These are phyloP conservation scores for Penicillium frequentans DNA, from an alignment of 2,329 filamentous ascomycete species.

Conservation along the genomic window DNA sequence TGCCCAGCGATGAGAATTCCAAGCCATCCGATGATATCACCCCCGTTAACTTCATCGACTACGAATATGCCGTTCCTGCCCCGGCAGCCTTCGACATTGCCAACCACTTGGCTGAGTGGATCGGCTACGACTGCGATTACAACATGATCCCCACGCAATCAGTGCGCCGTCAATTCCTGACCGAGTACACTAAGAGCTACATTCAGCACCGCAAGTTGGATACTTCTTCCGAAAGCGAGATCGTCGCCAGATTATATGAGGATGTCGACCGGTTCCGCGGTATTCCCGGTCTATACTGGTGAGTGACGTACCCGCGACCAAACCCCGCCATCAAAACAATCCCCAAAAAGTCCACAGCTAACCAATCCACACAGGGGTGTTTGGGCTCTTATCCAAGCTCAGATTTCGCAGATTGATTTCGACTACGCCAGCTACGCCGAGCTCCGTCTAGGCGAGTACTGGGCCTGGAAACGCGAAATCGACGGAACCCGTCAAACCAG, in stretches of 20 bases:
- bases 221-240: slow-evolving; percentile 54
- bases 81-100: slow-evolving; percentile 94
- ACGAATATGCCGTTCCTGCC: slow-evolving; percentile 94
- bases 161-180: slow-evolving; percentile 77
- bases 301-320: slow-evolving; percentile 3
- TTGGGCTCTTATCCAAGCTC: slow-evolving; percentile 92
- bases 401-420: slow-evolving; percentile 93
- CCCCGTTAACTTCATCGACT: slow-evolving; percentile 87
- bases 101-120: slow-evolving; percentile 99
- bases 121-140: slow-evolving; percentile 93
- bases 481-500: slow-evolving; percentile 60
- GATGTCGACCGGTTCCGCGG: slow-evolving; percentile 89
- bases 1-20: slow-evolving; percentile 45
- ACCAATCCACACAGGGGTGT: slow-evolving; percentile 70
- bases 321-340: background rate
- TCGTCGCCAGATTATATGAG: slow-evolving; percentile 67
- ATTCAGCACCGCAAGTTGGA: slow-evolving; percentile 49
- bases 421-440: slow-evolving; percentile 94
- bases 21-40: slow-evolving; percentile 41
- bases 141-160: slow-evolving; percentile 74
- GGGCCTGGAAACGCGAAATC: slow-evolving; percentile 78
- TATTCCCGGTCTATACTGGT: slow-evolving; percentile 80
- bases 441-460: slow-evolving; percentile 83
- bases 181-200: slow-evolving; percentile 79
- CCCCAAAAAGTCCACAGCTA: background rate